phyloP scores from a whole-genome alignment of 441 rosid species.

The Jatropha podagrica region DNA sequence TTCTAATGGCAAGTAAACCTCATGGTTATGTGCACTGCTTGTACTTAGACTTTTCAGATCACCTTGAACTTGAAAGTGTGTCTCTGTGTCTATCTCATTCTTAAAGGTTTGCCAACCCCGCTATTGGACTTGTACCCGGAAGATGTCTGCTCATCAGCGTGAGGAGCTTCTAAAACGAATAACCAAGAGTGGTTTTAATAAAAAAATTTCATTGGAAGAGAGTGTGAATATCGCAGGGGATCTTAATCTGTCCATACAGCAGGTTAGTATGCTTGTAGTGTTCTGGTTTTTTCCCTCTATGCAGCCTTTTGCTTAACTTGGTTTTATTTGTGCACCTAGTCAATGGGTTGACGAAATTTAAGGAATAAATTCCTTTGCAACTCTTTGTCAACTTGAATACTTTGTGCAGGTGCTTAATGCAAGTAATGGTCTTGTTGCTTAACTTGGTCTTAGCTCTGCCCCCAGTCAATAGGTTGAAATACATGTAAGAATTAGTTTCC shows the following conservation, averaged over 20 bases:
- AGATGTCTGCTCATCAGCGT: constrained; percentile 87
- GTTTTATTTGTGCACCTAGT: neutral
- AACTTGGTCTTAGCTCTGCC: neutral
- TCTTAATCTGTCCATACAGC: constrained; percentile 79
- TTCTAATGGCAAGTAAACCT: constrained; percentile 6
- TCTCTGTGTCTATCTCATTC: constrained; percentile 24
- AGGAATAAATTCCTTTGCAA: neutral
- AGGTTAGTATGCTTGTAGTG: constrained; percentile 41
- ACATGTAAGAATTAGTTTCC: neutral
- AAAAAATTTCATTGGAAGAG: constrained; percentile 67
- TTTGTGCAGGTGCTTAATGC: constrained; percentile 72
- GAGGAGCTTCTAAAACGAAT: constrained; percentile 60
- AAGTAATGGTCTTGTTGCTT: constrained; percentile 38
- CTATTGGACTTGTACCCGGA: constrained; percentile 77
- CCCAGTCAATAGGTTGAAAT: neutral
- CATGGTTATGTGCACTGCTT: neutral
- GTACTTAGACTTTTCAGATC: neutral
- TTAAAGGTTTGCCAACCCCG: constrained; percentile 70
- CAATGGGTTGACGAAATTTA: neutral
- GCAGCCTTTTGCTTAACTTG: constrained; percentile 4
- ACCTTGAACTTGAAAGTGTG: neutral
- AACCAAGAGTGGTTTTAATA: constrained; percentile 38
- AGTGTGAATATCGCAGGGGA: constrained; percentile 86
- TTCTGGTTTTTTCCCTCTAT: neutral
- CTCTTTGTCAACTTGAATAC: constrained; percentile 15